phyloP scores from a whole-genome alignment of 2,329 filamentous ascomycete species.

The Knufia petricola region DNA sequence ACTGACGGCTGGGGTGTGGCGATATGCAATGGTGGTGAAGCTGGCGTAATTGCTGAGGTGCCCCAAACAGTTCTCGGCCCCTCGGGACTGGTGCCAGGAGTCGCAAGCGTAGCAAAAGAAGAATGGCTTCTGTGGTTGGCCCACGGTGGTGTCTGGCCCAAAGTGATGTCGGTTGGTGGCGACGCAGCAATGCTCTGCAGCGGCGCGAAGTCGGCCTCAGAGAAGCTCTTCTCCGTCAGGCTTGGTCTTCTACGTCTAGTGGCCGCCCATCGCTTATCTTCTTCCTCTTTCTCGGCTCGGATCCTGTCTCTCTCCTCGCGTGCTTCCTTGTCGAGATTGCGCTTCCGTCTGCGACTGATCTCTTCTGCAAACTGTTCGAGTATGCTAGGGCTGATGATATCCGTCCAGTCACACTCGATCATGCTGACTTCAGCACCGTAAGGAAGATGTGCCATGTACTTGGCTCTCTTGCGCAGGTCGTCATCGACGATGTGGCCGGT shows the following conservation, averaged over 20 bases:
- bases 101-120: constrained; percentile 51
- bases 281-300: constrained; percentile 70
- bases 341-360: constrained; percentile 64
- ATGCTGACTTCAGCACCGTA: constrained; percentile 87
- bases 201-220: constrained; percentile 56
- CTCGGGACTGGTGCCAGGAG: constrained; percentile 71
- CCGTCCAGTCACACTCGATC: constrained; percentile 89
- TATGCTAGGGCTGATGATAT: constrained; percentile 66
- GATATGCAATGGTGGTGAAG: constrained; percentile 44
- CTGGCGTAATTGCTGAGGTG: constrained; percentile 56
- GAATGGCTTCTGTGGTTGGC: constrained; percentile 28
- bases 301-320: constrained; percentile 78
- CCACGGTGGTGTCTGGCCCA: constrained; percentile 35
- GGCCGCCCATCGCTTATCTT: constrained; percentile 57
- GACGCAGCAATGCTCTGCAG: constrained; percentile 30
- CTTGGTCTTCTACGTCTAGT: constrained; percentile 53
- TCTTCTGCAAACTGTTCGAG: constrained; percentile 68
- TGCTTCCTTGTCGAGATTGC: constrained; percentile 70
- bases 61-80: constrained; percentile 81
- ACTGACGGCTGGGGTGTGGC: constrained; percentile 30
- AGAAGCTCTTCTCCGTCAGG: constrained; percentile 42
- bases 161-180: constrained; percentile 25
- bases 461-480: constrained; percentile 68
- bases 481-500: constrained; percentile 83
- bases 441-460: constrained; percentile 78